Conservation (phyloP, 345 rosid genomes). For the Ceriops tagal region DNA sequence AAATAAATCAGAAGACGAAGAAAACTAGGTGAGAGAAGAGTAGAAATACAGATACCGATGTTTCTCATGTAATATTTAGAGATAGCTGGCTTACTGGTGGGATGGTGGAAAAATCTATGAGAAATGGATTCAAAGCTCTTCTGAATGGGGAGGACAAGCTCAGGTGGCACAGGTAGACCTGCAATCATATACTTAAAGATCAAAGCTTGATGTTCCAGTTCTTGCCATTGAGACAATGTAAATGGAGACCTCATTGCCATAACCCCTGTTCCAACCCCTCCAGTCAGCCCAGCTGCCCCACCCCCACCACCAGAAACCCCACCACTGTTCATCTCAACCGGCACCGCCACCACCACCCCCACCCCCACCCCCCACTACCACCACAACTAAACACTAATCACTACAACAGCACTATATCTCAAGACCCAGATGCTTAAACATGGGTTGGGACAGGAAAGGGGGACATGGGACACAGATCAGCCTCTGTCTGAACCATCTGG, state of each 20-base stretch:
- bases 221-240: constrained; percentile 56
- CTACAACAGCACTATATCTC: neutral
- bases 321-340: constrained; percentile 26
- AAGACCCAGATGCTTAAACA: constrained; percentile 21
- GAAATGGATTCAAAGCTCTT: constrained; percentile 49
- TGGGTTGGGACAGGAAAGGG: constrained; percentile 15
- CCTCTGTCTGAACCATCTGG: constrained; percentile 23
- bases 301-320: constrained; percentile 19
- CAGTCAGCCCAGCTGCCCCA: constrained; percentile 20
- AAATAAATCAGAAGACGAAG: neutral
- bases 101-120: constrained; percentile 48
- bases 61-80: neutral
- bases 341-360: constrained; percentile 5
- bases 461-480: constrained; percentile 40
- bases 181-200: constrained; percentile 58
- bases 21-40: neutral
- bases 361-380: constrained; percentile 1
- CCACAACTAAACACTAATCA: neutral
- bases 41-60: neutral
- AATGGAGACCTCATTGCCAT: constrained; percentile 46
- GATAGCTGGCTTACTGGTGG: constrained; percentile 33
- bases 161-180: constrained; percentile 51
- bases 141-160: constrained; percentile 50
- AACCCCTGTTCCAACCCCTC: constrained; percentile 26
- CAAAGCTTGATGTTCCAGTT: constrained; percentile 56